Evolutionary conservation across 2,329 filamentous ascomycete genomes (phyloP).

Genomic region (Sclerotinia subarctica): DNA sequence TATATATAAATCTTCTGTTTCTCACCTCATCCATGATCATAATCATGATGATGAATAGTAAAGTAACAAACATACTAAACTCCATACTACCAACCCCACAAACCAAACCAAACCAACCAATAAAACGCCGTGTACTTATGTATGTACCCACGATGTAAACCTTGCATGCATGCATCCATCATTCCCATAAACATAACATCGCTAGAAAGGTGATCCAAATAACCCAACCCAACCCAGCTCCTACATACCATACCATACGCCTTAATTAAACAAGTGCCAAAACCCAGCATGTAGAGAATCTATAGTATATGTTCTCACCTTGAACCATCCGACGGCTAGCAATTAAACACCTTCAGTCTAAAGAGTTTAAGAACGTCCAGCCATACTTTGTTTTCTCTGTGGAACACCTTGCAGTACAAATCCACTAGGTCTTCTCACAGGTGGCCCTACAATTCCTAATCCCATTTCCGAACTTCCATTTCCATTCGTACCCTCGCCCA

Average conservation of each 20-base stretch:
- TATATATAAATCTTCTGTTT: too few relatives aligned
- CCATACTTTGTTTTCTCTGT: conserved; percentile 11
- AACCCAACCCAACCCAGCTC: too few relatives aligned
- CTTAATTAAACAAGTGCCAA: not conserved
- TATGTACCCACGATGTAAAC: not conserved
- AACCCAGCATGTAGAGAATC: not conserved
- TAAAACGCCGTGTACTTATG: not conserved
- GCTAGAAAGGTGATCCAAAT: not conserved
- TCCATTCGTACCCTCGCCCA: not conserved
- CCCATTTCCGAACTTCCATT: not conserved
- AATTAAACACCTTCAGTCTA: not conserved
- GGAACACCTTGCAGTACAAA: conserved; percentile 30
- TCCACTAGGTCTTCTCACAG: conserved; percentile 26
- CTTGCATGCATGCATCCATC: too few relatives aligned
- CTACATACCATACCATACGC: not conserved
- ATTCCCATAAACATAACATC: not conserved
- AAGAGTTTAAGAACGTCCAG: not conserved
- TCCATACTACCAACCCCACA: too few relatives aligned
- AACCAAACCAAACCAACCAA: not conserved
- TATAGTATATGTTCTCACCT: not conserved
- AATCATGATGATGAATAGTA: too few relatives aligned
- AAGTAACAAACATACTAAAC: too few relatives aligned
- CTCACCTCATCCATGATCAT: too few relatives aligned
- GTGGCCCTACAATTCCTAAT: conserved; percentile 24
- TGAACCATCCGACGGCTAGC: not conserved